Conservation (phyloP, 768 basidiomycete genomes). For the Astraeus odoratus region DNA sequence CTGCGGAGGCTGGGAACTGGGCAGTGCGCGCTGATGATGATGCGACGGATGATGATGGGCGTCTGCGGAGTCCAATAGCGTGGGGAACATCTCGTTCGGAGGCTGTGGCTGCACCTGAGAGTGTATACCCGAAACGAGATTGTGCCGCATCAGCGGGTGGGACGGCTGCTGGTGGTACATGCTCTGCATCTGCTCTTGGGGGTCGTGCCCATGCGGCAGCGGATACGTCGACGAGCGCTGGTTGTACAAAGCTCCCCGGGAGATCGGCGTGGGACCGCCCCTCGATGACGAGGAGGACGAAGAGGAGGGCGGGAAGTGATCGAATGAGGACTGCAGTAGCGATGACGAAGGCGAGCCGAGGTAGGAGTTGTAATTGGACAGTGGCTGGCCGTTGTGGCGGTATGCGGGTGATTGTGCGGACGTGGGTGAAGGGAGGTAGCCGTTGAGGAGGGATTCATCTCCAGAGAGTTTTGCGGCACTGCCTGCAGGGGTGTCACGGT, state of each 20-base stretch:
- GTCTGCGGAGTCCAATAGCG: constrained; percentile 24
- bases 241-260: constrained; percentile 20
- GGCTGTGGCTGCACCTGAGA: constrained; percentile 16
- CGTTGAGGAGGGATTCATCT: constrained; percentile 25
- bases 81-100: constrained; percentile 16
- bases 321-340: constrained; percentile 21
- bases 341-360: constrained; percentile 19
- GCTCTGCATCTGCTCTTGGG: not conserved
- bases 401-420: constrained; percentile 22
- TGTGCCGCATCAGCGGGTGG: not conserved
- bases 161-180: not conserved
- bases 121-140: not conserved
- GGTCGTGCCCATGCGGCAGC: constrained; percentile 7
- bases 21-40: constrained; percentile 9
- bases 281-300: constrained; percentile 17
- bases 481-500: constrained; percentile 12
- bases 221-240: constrained; percentile 22
- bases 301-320: constrained; percentile 16
- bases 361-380: constrained; percentile 19
- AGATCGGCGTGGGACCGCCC: constrained; percentile 8
- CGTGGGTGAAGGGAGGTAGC: constrained; percentile 27
- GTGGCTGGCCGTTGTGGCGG: constrained; percentile 21
- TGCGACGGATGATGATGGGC: constrained; percentile 22
- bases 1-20: constrained; percentile 4
- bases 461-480: constrained; percentile 18